phyloP scores from a whole-genome alignment of 441 rosid genomes.

The Pelargonium citronellum region DNA sequence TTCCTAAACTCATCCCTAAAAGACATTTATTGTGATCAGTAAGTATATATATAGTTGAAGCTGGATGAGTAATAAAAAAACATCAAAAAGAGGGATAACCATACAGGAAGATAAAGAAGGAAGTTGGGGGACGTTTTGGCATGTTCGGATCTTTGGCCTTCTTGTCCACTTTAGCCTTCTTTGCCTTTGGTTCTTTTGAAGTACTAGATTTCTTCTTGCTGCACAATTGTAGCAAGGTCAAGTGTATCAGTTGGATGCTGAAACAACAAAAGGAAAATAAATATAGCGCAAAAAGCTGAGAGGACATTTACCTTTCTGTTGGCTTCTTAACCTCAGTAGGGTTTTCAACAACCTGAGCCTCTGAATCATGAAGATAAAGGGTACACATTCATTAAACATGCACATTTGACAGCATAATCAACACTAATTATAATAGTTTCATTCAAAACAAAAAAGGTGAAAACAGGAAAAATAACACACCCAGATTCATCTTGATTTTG shows the following conservation, averaged over 20 bases:
- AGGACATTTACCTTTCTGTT: slow-evolving; percentile 31
- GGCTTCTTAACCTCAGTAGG: slow-evolving; percentile 59
- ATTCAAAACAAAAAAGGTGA: not conserved
- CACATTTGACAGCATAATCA: not conserved
- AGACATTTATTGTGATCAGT: not conserved
- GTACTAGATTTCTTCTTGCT: slow-evolving; percentile 50
- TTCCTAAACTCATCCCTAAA: slow-evolving; percentile 70
- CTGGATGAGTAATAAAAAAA: not conserved
- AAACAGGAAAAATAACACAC: slow-evolving; percentile 26
- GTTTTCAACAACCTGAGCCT: slow-evolving; percentile 64
- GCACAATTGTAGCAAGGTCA: not conserved
- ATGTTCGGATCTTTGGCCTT: slow-evolving; percentile 39
- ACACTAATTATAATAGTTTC: not conserved
- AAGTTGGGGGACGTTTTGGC: slow-evolving; percentile 77
- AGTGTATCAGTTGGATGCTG: not conserved
- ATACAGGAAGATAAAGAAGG: slow-evolving; percentile 80
- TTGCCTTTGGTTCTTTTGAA: slow-evolving; percentile 59
- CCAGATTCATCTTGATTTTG: slow-evolving; percentile 66
- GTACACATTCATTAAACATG: not conserved
- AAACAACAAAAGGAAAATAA: not conserved
- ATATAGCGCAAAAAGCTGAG: not conserved
- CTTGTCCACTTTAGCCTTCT: slow-evolving; percentile 50
- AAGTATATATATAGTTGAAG: not conserved
- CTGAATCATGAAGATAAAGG: slow-evolving; percentile 27
- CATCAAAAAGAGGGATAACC: not conserved